Evolutionary conservation across 2,329 filamentous ascomycete species (phyloP).

Genomic region (Trichoderma koningiopsis): DNA sequence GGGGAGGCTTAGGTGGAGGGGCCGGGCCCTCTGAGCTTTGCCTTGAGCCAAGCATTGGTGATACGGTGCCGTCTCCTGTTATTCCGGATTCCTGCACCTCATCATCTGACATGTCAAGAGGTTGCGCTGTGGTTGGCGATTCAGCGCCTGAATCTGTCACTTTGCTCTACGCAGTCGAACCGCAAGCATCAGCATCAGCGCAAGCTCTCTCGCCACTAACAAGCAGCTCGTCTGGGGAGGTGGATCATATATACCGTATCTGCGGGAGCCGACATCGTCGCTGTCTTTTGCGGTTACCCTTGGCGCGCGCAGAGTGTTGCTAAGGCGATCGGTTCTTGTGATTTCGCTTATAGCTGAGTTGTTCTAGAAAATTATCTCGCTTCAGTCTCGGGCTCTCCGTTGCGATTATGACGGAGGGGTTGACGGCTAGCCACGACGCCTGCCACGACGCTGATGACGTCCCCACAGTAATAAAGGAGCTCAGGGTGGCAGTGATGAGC

Average conservation of each 20-base stretch:
- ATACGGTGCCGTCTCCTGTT: constrained; percentile 44
- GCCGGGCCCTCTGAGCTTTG: constrained; percentile 38
- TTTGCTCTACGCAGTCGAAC: constrained; percentile 22
- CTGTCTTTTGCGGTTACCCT: background rate
- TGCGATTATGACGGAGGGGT: constrained; percentile 33
- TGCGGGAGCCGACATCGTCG: constrained; percentile 47
- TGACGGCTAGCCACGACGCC: constrained; percentile 34
- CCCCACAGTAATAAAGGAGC: constrained; percentile 36
- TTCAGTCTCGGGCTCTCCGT: constrained; percentile 19
- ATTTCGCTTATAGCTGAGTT: constrained; percentile 25
- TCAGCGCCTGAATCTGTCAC: constrained; percentile 52
- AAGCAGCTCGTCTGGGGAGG: constrained; percentile 27
- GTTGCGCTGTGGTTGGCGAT: constrained; percentile 66
- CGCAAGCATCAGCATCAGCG: constrained; percentile 30
- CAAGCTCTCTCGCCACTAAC: constrained; percentile 21
- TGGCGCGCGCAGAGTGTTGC: background rate
- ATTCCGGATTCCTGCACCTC: constrained; percentile 64
- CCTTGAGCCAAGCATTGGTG: constrained; percentile 31
- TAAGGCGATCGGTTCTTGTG: constrained; percentile 16
- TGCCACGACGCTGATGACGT: constrained; percentile 42
- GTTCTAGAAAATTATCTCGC: constrained; percentile 18
- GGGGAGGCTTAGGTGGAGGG: constrained; percentile 79
- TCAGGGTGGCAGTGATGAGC: background rate
- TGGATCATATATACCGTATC: constrained; percentile 45
- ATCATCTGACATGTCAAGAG: constrained; percentile 71